Percentiles rank a stretch among this genome's conserved stretches.
Conservation (phyloP, 257 asterid genomes). For the Nicotiana attenuata region DNA sequence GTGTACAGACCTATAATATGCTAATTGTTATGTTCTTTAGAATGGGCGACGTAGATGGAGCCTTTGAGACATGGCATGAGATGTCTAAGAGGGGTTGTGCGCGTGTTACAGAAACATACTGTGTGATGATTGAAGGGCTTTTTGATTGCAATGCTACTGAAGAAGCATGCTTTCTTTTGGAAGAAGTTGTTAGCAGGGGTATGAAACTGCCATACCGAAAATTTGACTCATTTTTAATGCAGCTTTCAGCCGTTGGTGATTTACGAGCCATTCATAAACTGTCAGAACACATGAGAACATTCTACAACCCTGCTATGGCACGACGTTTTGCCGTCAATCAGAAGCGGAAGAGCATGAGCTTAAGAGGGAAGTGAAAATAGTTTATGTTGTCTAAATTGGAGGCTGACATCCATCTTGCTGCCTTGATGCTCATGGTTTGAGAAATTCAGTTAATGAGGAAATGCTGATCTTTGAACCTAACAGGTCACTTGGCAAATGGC, state of each 20-base stretch:
- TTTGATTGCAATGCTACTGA: conserved; percentile 41
- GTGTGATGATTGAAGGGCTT: conserved; percentile 88
- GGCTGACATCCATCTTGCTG: background rate
- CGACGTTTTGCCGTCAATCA: conserved; percentile 70
- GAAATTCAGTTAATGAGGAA: background rate
- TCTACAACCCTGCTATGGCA: conserved; percentile 92
- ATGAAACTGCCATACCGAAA: conserved; percentile 66
- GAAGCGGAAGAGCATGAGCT: conserved; percentile 67
- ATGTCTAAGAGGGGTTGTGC: conserved; percentile 64
- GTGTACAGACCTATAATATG: conserved; percentile 85
- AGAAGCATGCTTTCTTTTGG: conserved; percentile 68
- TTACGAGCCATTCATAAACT: conserved; percentile 62
- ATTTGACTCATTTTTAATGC: conserved; percentile 59
- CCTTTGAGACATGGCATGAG: conserved; percentile 76
- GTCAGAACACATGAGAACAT: conserved; percentile 82
- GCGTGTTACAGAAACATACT: conserved; percentile 65
- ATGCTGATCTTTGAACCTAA: background rate
- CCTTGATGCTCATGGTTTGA: background rate
- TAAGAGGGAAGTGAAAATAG: conserved; percentile 48
- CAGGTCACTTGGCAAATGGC: background rate
- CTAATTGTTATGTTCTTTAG: conserved; percentile 65
- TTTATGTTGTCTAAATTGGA: background rate
- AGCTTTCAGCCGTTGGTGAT: conserved; percentile 72
- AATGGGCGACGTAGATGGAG: conserved; percentile 58
- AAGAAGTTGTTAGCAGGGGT: conserved; percentile 55